Conservation (phyloP, 495 filamentous ascomycete species). For the Penicillium diatomitis region DNA sequence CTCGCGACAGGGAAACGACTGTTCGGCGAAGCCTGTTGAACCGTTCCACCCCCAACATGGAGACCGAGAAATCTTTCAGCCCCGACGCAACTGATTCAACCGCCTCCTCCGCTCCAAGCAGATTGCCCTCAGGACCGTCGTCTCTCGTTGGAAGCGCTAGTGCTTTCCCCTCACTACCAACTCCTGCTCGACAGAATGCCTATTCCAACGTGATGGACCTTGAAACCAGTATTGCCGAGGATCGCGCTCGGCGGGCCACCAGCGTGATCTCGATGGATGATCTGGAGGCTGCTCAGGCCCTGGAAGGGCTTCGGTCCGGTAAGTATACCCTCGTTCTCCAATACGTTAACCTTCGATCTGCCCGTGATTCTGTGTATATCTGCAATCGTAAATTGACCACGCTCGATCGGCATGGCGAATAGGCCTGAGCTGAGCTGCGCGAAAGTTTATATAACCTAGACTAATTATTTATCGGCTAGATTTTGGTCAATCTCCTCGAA, state of each 20-base stretch:
- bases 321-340: constrained; percentile 8
- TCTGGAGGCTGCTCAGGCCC: constrained; percentile 78
- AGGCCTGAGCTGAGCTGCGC: background rate
- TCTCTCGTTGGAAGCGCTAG: background rate
- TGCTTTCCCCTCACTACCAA: background rate
- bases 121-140: constrained; percentile 3
- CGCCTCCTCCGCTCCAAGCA: constrained; percentile 3
- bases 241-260: constrained; percentile 36
- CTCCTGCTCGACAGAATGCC: constrained; percentile 19
- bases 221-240: constrained; percentile 26
- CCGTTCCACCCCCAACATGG: background rate
- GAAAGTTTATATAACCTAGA: background rate
- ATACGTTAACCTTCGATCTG: too few species aligned
- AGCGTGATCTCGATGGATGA: constrained; percentile 67
- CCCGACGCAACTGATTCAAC: constrained; percentile 1
- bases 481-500: constrained; percentile 25
- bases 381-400: too few species aligned
- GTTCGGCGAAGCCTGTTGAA: too few species aligned
- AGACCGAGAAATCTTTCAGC: background rate
- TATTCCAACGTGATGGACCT: constrained; percentile 33
- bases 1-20: background rate
- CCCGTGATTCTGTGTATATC: too few species aligned
- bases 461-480: constrained; percentile 15
- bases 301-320: constrained; percentile 80
- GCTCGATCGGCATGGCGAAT: too few species aligned